These are phyloP conservation scores for Termitomyces titanicus DNA, from an alignment of 768 basidiomycete species.

Conservation along the genomic window DNA sequence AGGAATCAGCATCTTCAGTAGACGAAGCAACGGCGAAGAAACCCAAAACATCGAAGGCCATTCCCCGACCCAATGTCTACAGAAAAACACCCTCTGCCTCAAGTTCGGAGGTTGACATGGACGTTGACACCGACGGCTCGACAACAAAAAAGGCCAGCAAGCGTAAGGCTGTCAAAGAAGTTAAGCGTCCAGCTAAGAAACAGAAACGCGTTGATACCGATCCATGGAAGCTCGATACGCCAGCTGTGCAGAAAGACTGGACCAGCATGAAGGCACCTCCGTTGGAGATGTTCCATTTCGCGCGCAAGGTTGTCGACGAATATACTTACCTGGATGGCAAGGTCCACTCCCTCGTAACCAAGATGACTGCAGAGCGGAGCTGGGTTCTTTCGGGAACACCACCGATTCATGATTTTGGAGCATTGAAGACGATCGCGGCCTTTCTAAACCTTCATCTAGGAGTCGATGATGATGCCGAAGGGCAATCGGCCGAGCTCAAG, in stretches of 20 bases:
- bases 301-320: conserved; percentile 88
- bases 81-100: conserved; percentile 14
- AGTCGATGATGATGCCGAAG: conserved; percentile 84
- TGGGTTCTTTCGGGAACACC: conserved; percentile 99
- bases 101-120: conserved; percentile 43
- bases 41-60: conserved; percentile 16
- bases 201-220: conserved; percentile 60
- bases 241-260: conserved; percentile 68
- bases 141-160: conserved; percentile 33
- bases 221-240: conserved; percentile 71
- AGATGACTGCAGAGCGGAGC: conserved; percentile 70
- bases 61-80: conserved; percentile 9
- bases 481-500: conserved; percentile 69
- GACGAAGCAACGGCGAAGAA: conserved; percentile 26
- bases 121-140: conserved; percentile 44
- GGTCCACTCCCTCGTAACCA: conserved; percentile 73
- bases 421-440: conserved; percentile 86
- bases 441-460: conserved; percentile 91
- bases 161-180: conserved; percentile 34
- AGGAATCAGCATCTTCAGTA: conserved; percentile 22
- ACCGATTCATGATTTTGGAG: conserved; percentile 85
- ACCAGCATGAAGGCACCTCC: conserved; percentile 78
- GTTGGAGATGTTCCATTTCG: conserved; percentile 89
- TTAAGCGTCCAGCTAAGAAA: conserved; percentile 47
- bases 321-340: conserved; percentile 90